Evolutionary conservation across 2,329 filamentous ascomycete genomes (phyloP), one percentile per base, ranked within the genome.

Genomic region (Nigrospora oryzae): DNA sequence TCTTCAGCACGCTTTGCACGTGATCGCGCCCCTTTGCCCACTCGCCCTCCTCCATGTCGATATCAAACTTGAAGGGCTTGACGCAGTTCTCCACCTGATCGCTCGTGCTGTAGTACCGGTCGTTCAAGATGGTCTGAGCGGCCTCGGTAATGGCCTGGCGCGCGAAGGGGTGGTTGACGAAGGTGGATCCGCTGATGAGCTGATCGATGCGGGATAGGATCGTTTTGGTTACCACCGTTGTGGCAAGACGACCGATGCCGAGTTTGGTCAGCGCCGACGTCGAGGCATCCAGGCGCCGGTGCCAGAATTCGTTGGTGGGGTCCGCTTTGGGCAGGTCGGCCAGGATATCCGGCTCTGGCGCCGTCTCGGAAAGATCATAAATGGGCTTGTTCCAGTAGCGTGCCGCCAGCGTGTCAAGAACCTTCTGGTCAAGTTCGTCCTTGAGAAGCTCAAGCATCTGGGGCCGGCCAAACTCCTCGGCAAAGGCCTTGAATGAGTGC

Each of bases 11-110:
- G 10, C 73, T 75, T 35, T 81, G 77, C 1, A 91, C 84, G 54
- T 94, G 93, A 38, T 95, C 89, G 42, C 91, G 76, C 1, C 89
- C 90, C 49, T 86, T 81, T 4, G 74, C 64, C 93, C 93, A 98
- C 62, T 98, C 94, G 8, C 81, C 74, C 35, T 90, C 86, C 58
- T 95, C 89, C 38, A 98, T 83, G 56, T 98, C 93, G 47, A 98
- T 95, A 50, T 96, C 89, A 54, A 91, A 97, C 62, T 98, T 98
- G 72, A 91, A 98, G 0, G 94, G 93, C 65, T 98, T 98, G 66
- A 98, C 94, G 61, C 91, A 98, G 61, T 97, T 97, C 64, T 98
- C 93, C 1, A 98, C 87, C 66, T 97, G 93, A 58, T 98, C 94
- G 51, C 87, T 93, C 1, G 94, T 98, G 65, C 91, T 93, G 67